phyloP scores from a whole-genome alignment of 2,329 filamentous ascomycete genomes.

The Talaromyces sp. region DNA sequence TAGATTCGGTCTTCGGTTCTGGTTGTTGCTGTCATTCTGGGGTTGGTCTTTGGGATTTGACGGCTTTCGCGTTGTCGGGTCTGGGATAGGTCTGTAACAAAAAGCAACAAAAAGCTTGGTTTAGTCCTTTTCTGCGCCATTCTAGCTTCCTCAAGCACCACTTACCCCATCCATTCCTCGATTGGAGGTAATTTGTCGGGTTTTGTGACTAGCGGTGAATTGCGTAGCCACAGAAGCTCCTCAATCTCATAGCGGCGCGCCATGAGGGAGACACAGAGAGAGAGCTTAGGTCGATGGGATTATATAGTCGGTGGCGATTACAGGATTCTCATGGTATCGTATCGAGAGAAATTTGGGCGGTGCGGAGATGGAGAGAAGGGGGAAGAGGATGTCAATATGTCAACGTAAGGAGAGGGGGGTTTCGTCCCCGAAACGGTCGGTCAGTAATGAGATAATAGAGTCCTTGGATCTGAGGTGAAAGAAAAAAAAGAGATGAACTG shows the following conservation, averaged over 20 bases:
- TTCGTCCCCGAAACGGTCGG: neutral
- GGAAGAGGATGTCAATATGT: neutral
- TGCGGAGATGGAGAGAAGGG: neutral
- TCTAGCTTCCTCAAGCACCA: slow-evolving; percentile 9
- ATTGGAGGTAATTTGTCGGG: slow-evolving; percentile 73
- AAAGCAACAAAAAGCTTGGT: neutral
- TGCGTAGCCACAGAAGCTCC: slow-evolving; percentile 68
- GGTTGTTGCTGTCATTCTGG: slow-evolving; percentile 31
- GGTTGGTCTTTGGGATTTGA: slow-evolving; percentile 32
- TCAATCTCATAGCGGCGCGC: slow-evolving; percentile 67
- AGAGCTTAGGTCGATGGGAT: slow-evolving; percentile 16
- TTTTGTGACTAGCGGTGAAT: slow-evolving; percentile 78
- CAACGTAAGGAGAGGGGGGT: neutral
- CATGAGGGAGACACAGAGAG: slow-evolving; percentile 23
- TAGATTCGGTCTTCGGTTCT: slow-evolving; percentile 34
- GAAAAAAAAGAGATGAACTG: neutral
- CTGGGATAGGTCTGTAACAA: slow-evolving; percentile 35
- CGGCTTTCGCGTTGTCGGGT: slow-evolving; percentile 36
- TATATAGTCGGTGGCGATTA: slow-evolving; percentile 6
- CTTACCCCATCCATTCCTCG: slow-evolving; percentile 96
- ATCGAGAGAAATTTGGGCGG: neutral
- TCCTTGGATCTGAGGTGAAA: neutral
- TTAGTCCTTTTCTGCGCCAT: neutral
- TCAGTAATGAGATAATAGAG: neutral
- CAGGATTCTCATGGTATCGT: slow-evolving; percentile 14